Percentiles rank a stretch among this genome's conserved stretches.
Conservation (phyloP, 1,139 yeast species). For the Petasospora fabianii region DNA sequence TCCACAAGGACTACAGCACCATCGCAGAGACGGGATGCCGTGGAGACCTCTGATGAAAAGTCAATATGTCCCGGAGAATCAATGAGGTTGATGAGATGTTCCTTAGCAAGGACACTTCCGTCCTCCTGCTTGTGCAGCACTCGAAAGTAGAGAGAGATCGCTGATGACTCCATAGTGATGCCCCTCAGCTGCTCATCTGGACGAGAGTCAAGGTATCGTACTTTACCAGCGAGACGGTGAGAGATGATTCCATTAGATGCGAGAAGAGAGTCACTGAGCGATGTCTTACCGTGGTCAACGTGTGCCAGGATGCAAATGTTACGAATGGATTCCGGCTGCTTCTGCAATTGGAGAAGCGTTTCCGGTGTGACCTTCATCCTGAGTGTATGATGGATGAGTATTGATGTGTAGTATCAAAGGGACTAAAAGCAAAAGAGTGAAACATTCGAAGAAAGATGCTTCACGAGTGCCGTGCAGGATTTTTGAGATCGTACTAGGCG, state of each 20-base stretch:
- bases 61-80: conserved; percentile 99
- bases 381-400: too few species aligned
- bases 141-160: conserved; percentile 81
- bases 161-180: conserved; percentile 96
- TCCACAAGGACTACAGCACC: conserved; percentile 95
- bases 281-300: conserved; percentile 98
- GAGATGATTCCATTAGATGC: conserved; percentile 97
- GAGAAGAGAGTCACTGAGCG: conserved; percentile 84
- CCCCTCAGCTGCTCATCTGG: conserved; percentile 96
- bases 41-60: conserved; percentile 92
- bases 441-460: too few species aligned
- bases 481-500: too few species aligned
- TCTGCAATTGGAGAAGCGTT: conserved; percentile 63
- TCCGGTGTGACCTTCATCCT: conserved; percentile 52
- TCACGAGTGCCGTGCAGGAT: too few species aligned
- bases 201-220: conserved; percentile 86
- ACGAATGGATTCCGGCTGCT: conserved; percentile 64
- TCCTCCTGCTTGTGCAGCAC: conserved; percentile 47
- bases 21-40: conserved; percentile 93
- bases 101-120: conserved; percentile 49
- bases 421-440: too few species aligned
- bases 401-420: too few species aligned
- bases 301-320: conserved; percentile 96
- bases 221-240: conserved; percentile 91
- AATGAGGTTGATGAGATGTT: conserved; percentile 83